A percentile compares a stretch with the other conserved stretches of the same genome.
Conservation (phyloP, 306 rosid species). For the Neltuma alba region DNA sequence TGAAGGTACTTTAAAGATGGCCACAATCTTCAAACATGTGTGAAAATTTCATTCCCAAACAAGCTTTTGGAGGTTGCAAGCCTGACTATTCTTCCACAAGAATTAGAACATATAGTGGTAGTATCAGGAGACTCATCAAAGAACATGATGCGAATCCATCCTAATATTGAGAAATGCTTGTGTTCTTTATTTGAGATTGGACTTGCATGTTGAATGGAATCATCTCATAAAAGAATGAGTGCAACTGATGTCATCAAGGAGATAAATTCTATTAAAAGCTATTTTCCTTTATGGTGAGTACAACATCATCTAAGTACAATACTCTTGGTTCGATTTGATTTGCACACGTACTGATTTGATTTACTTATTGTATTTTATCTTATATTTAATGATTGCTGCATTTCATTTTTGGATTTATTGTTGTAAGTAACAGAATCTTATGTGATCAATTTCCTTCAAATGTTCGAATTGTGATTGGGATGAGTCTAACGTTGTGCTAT, state of each 20-base stretch:
- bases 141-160: not conserved
- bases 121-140: not conserved
- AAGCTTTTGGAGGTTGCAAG: not conserved
- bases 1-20: not conserved
- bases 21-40: not conserved
- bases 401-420: no score
- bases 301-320: no score
- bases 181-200: not conserved
- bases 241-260: not conserved
- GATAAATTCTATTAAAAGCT: not conserved
- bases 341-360: no score
- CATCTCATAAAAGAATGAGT: not conserved
- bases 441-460: no score
- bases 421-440: no score
- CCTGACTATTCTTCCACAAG: not conserved
- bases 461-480: no score
- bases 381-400: no score
- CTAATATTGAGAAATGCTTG: not conserved
- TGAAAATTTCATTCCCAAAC: not conserved
- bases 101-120: not conserved
- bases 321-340: no score
- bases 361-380: no score
- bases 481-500: no score
- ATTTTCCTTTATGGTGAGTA: not conserved
- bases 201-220: not conserved